Base-by-base conservation (phyloP, 2,329 filamentous ascomycete genomes). In the Epichloe hybrida region DNA sequence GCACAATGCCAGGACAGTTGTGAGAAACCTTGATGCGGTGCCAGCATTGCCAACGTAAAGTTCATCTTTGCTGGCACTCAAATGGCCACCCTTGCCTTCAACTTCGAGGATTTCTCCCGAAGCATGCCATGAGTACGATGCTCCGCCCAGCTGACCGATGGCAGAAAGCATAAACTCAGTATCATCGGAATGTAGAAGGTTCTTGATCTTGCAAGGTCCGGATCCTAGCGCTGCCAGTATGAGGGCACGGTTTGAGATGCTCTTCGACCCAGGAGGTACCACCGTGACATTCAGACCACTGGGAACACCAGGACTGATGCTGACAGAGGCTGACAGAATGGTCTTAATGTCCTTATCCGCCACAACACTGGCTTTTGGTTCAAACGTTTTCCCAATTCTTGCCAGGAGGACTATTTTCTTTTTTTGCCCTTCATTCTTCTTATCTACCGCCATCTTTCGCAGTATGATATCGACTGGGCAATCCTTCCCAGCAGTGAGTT, bases 91-190 rank as follows among this genome's bases (percentile, higher is more conserved):
- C 59, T 88, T 95, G 50, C 93, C 93, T 54, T 86, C 83, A 15
- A 98, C 86, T 3, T 94, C 82, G 31, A 98, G 76, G 8, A 93
- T 82, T 59, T 93, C 87, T n/a, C 93, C 93, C 52, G 89, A 86
- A 49, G 96, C 86, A 67, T 96, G 88, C 91, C 91, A 98, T 1
- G 83, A 80, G 69, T 94, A 97, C 0, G 84, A 85, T 17, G 90
- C 91, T 34, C 90, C 93, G 35, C 86, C 83, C 23, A 98, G 78
- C 60, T 84, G 83, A 27, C 80, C 78, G 52, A 98, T 82, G n/a
- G 93, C 91, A 52, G 88, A 88, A 43, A 98, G 74, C 93, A 98
- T 98, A 67, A 88, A 93, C 65, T 97, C 88, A 0, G 90, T 95
- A 63, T 98, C 93, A 60, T 97, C 93, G 0, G 93, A 97, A 68